These are phyloP conservation scores for Sphagnum fallax DNA, from an alignment of 228 moss, liverwort and hornwort genomes.

Conservation along the genomic window DNA sequence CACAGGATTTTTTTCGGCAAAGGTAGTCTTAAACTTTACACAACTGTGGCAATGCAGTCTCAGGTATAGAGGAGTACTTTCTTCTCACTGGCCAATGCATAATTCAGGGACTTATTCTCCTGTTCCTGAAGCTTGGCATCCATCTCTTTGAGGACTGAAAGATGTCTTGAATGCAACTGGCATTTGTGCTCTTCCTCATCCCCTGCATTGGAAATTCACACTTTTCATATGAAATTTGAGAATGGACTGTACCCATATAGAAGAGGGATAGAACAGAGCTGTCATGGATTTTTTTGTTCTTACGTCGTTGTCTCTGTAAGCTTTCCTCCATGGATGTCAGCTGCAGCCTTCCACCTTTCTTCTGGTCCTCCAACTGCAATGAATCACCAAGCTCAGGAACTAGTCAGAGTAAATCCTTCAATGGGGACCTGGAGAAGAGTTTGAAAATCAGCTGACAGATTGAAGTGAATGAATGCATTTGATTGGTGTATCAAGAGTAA, in stretches of 20 bases:
- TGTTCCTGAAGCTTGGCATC: constrained; percentile 18
- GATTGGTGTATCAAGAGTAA: too few relatives aligned
- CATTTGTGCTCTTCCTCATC: constrained; percentile 15
- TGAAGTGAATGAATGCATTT: too few relatives aligned
- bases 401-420: background rate
- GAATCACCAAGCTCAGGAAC: background rate
- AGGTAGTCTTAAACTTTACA: too few relatives aligned
- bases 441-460: background rate
- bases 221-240: background rate
- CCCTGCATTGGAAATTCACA: background rate
- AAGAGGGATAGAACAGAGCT: background rate
- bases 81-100: constrained; percentile 9
- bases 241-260: background rate
- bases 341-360: constrained; percentile 20
- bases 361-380: constrained; percentile 35
- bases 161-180: background rate
- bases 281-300: background rate
- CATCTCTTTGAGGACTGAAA: constrained; percentile 7
- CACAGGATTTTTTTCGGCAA: too few relatives aligned
- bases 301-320: constrained; percentile 19
- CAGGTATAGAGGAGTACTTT: background rate
- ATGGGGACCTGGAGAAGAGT: background rate
- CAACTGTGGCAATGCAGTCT: too few relatives aligned
- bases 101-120: constrained; percentile 9
- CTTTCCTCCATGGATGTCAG: constrained; percentile 18